These are phyloP conservation scores for Austroboletus rostrupii DNA, from an alignment of 1,284 basidiomycete species.

Conservation along the genomic window DNA sequence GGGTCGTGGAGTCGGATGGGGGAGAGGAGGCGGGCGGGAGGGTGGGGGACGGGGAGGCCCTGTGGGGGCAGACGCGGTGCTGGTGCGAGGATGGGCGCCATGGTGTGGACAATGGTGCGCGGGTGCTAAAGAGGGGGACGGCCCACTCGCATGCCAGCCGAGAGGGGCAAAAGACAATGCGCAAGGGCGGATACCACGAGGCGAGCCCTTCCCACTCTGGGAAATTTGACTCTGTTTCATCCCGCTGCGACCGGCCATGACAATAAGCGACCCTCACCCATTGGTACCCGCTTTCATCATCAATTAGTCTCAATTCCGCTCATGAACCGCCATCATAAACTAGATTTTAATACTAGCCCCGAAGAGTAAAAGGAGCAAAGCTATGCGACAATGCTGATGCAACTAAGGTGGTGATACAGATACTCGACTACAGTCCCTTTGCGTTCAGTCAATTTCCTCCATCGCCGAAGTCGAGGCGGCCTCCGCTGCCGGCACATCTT, in stretches of 20 bases:
- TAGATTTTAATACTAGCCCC: slow-evolving; percentile 1
- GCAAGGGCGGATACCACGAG: slow-evolving; percentile 21
- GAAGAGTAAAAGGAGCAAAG: background rate
- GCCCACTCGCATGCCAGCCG: slow-evolving; percentile 12
- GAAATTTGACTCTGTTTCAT: slow-evolving; percentile 21
- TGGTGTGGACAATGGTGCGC: slow-evolving; percentile 10
- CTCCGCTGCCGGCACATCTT: slow-evolving; percentile 45
- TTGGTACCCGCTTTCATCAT: too few relatives aligned
- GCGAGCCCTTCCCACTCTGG: slow-evolving; percentile 20
- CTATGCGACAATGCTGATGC: slow-evolving; percentile 22
- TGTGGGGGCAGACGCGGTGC: slow-evolving; percentile 25
- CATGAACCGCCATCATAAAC: slow-evolving; percentile 1
- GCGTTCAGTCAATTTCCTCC: slow-evolving; percentile 78
- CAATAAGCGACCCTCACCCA: background rate
- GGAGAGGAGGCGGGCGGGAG: slow-evolving; percentile 28
- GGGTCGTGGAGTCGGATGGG: slow-evolving; percentile 28
- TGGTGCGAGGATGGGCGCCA: slow-evolving; percentile 33
- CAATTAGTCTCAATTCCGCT: too few relatives aligned
- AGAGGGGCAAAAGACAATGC: slow-evolving; percentile 22
- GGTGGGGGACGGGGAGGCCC: slow-evolving; percentile 19
- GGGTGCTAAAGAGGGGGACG: slow-evolving; percentile 16
- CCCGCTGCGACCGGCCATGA: background rate
- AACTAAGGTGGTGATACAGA: slow-evolving; percentile 30
- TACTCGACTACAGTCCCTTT: slow-evolving; percentile 11
- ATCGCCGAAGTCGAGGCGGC: slow-evolving; percentile 68